Conservation (phyloP, 345 rosid genomes). For the Rubroshorea leprosula region DNA sequence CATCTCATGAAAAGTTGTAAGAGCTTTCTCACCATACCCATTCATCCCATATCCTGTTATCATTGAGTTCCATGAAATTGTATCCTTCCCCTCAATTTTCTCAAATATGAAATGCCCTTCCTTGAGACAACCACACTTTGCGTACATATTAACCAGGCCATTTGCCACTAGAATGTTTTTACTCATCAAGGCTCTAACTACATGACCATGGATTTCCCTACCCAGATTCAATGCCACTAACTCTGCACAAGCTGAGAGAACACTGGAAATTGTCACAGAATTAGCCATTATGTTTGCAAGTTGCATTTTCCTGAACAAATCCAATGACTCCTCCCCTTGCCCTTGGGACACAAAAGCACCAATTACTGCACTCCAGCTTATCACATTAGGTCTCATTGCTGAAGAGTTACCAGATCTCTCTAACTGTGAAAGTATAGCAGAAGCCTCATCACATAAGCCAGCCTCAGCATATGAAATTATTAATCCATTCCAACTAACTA, state of each 20-base stretch:
- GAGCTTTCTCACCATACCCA: constrained; percentile 48
- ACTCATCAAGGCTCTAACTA: constrained; percentile 40
- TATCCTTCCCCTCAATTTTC: constrained; percentile 37
- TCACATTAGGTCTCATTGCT: constrained; percentile 43
- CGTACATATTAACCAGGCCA: constrained; percentile 64
- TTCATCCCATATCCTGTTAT: constrained; percentile 60
- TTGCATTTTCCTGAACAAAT: constrained; percentile 57
- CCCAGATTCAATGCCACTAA: constrained; percentile 45
- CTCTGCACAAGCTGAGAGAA: constrained; percentile 62
- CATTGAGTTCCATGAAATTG: constrained; percentile 60
- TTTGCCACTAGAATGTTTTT: constrained; percentile 53
- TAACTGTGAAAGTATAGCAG: constrained; percentile 41
- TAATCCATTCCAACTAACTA: constrained; percentile 66
- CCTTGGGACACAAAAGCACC: constrained; percentile 55
- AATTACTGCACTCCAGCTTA: constrained; percentile 70
- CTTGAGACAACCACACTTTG: constrained; percentile 48
- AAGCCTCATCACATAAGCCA: constrained; percentile 52
- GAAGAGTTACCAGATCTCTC: constrained; percentile 27
- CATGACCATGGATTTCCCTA: constrained; percentile 64
- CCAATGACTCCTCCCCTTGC: constrained; percentile 41
- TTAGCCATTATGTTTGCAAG: constrained; percentile 39
- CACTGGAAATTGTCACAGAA: constrained; percentile 48
- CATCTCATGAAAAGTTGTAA: constrained; percentile 46
- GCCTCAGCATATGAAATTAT: constrained; percentile 54
- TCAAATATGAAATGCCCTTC: constrained; percentile 42